A percentile compares a stretch with the other conserved stretches of the same genome.
These are phyloP conservation scores for Neophaeococcomyces aloes DNA, from an alignment of 2,329 filamentous ascomycete genomes.

Conservation along the genomic window DNA sequence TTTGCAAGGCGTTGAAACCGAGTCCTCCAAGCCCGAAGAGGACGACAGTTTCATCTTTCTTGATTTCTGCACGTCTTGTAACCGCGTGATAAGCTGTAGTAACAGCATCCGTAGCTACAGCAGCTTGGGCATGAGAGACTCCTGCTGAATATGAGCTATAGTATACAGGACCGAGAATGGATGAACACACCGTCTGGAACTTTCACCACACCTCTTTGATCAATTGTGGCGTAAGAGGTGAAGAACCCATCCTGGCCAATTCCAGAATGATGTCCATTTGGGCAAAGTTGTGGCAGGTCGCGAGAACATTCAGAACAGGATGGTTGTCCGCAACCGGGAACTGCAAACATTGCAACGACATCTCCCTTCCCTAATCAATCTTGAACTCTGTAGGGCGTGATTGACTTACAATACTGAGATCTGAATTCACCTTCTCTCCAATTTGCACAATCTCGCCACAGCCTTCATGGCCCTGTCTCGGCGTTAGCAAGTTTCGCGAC, in stretches of 20 bases:
- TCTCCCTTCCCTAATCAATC: no score
- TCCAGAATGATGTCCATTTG: constrained; percentile 30
- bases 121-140: constrained; percentile 25
- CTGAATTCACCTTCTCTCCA: constrained; percentile 2
- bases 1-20: constrained; percentile 34
- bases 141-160: no score
- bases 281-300: constrained; percentile 26
- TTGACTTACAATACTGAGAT: constrained; percentile 21
- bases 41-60: constrained; percentile 29
- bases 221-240: constrained; percentile 30
- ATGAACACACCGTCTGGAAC: no score
- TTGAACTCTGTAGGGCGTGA: no score
- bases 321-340: constrained; percentile 9
- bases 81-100: constrained; percentile 34
- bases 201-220: constrained; percentile 21
- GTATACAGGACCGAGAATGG: no score
- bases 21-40: constrained; percentile 34
- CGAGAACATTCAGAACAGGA: constrained; percentile 32
- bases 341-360: no score
- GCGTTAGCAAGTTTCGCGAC: neutral
- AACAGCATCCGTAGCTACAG: constrained; percentile 34
- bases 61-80: constrained; percentile 28
- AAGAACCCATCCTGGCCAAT: constrained; percentile 38
- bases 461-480: constrained; percentile 9
- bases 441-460: constrained; percentile 9